Evolutionary conservation across 495 filamentous ascomycete species (phyloP), one percentile per base, ranked within the genome.

Genomic region (Xylaria flabelliformis): DNA sequence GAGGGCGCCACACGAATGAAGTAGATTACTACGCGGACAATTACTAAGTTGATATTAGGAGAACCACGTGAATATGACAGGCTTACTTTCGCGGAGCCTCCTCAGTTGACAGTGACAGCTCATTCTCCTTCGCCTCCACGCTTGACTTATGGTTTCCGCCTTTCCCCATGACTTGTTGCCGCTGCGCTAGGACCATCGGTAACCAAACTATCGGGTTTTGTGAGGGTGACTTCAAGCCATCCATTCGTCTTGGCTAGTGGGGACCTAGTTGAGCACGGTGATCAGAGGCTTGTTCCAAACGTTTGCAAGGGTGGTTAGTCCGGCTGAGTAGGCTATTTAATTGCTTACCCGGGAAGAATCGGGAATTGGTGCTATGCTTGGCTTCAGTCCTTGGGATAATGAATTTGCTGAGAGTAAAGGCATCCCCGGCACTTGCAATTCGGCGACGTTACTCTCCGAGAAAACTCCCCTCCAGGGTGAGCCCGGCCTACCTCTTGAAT

Each of bases 221-320:
- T 58, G 32, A 92, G 76, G 3, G 86, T 80, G 36, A 93, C 81
- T 24, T 80, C 78, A 15, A 93, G 79, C 61, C 83, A 83, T 76
- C 92, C 91, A 55, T 92, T 92, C 91, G 58, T 92, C 90, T 76
- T 92, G 86, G 39, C 84, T 88, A 3, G 92, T 84, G 4, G 91
- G 91, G 15, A 92, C 82, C 80, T 93, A 91, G 70, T 94, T 91
- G 9, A 89, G 77, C 42, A 93, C 85, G 0, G 85, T 80, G 10
- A 92, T 70, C 58, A 29, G 73, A 0, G 80, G 71, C 39, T 78
- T 81, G 26, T 74, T 73, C 69, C 87, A 89, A 2, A 87, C 90
- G 75, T 92, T 93, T 50, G 86, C 86, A 39, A 94, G 79, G 67
- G 82, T 84, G 53, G 88, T 81, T 81, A 51, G 80, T 82, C 19